Percentiles rank a stretch among this genome's conserved stretches.
Evolutionary conservation across 2,329 filamentous ascomycete species (phyloP).

Genomic region (Neoscytalidium dimidiatum): DNA sequence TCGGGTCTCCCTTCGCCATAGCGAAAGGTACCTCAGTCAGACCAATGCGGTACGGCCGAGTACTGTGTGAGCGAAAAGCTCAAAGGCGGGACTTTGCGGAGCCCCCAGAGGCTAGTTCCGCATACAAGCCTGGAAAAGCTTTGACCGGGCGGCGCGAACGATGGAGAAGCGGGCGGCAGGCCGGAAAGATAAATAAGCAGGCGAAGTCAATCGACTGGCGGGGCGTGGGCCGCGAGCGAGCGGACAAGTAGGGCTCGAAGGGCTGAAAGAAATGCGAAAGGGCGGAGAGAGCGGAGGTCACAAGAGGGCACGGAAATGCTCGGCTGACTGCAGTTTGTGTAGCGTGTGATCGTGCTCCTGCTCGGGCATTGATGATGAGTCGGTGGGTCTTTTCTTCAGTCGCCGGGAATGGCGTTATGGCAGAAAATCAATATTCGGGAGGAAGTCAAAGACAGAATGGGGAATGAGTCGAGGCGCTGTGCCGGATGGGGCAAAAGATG

Average conservation of each 20-base stretch:
- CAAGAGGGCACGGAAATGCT: not conserved
- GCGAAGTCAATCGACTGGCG: not conserved
- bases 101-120: not conserved
- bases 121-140: not conserved
- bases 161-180: not conserved
- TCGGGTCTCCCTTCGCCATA: slow-evolving; percentile 17
- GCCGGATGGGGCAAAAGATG: slow-evolving; percentile 9
- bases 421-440: slow-evolving; percentile 11
- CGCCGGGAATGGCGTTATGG: not conserved
- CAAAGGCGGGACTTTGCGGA: not conserved
- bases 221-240: too few species aligned
- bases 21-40: not conserved
- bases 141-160: not conserved
- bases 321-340: slow-evolving; percentile 7
- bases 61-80: not conserved
- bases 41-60: not conserved
- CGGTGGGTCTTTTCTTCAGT: slow-evolving; percentile 9
- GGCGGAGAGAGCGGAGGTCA: slow-evolving; percentile 6
- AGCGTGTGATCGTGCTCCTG: not conserved
- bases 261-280: not conserved
- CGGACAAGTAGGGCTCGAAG: not conserved
- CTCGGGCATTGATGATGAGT: slow-evolving; percentile 2
- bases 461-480: not conserved
- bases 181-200: slow-evolving; percentile 1
- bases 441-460: not conserved